These are phyloP conservation scores for Trichoderma lentiforme DNA, from an alignment of 2,329 filamentous ascomycete genomes.

Conservation along the genomic window DNA sequence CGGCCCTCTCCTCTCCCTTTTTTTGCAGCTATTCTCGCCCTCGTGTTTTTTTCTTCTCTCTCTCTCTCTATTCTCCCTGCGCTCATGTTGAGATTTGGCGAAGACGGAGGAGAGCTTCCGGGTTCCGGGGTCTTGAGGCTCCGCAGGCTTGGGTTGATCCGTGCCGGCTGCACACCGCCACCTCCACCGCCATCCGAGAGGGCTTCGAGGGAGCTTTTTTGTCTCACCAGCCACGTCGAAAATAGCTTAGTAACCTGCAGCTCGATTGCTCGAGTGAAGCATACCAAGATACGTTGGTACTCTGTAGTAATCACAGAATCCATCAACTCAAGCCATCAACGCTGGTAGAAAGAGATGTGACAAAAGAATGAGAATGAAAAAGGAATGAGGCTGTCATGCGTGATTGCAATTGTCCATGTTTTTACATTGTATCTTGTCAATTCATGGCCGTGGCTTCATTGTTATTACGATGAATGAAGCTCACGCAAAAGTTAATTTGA, in stretches of 20 bases:
- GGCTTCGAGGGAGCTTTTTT: not conserved
- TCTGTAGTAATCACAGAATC: not conserved
- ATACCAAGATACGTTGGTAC: not conserved
- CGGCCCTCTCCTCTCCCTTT: not conserved
- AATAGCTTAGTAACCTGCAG: not conserved
- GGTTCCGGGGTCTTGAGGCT: not conserved
- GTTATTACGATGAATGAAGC: slow-evolving; percentile 13
- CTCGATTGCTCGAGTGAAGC: not conserved
- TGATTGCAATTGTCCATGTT: not conserved
- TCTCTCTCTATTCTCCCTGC: not conserved
- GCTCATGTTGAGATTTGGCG: not conserved
- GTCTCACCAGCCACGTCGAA: not conserved
- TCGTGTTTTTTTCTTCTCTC: not conserved
- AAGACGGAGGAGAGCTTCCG: slow-evolving; percentile 3
- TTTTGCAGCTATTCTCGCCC: not conserved
- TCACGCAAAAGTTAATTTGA: slow-evolving; percentile 5
- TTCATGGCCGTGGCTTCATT: slow-evolving; percentile 14
- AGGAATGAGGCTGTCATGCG: not conserved
- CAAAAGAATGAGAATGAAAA: not conserved
- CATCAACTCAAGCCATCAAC: not conserved
- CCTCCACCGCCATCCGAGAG: not conserved
- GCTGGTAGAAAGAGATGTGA: not conserved
- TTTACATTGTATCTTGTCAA: not conserved
- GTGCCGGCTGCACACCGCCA: slow-evolving; percentile 2
- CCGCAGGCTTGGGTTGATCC: slow-evolving; percentile 9